A percentile compares a stretch with the other conserved stretches of the same genome.
These are phyloP conservation scores for Scleromitrula shiraiana DNA, from an alignment of 2,329 filamentous ascomycete species.

Conservation along the genomic window DNA sequence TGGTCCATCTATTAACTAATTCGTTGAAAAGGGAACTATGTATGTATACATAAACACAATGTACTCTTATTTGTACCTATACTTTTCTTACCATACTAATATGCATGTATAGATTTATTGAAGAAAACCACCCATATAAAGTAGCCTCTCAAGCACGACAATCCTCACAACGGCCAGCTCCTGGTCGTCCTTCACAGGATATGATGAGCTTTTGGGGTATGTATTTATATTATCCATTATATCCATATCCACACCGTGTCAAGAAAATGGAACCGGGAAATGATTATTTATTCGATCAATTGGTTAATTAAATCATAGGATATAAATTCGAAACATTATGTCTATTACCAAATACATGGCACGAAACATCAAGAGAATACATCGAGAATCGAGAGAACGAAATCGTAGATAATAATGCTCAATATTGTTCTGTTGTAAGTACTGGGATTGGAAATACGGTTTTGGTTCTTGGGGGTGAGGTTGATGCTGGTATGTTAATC, in stretches of 20 bases:
- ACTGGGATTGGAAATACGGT: constrained; percentile 73
- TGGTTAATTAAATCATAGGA: constrained; percentile 44
- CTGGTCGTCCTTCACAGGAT: constrained; percentile 56
- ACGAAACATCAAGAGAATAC: constrained; percentile 59
- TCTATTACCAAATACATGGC: constrained; percentile 68
- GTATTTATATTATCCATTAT: too few relatives aligned
- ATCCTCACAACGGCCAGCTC: constrained; percentile 35
- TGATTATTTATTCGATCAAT: too few relatives aligned
- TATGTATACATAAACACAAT: constrained; percentile 25
- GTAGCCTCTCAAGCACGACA: constrained; percentile 53
- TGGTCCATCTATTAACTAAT: too few relatives aligned
- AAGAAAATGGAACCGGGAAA: too few relatives aligned
- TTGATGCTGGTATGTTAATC: constrained; percentile 74
- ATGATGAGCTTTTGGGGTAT: constrained; percentile 90
- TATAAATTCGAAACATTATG: constrained; percentile 95
- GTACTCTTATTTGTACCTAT: not conserved
- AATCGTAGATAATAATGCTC: constrained; percentile 78
- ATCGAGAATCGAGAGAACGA: constrained; percentile 70
- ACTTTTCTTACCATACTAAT: constrained; percentile 18
- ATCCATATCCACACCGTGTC: too few relatives aligned
- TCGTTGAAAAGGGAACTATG: constrained; percentile 43
- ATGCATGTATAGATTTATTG: constrained; percentile 62
- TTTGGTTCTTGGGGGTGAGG: constrained; percentile 83
- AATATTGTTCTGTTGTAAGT: constrained; percentile 90
- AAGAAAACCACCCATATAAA: constrained; percentile 78